phyloP scores from a whole-genome alignment of 306 rosid genomes.

The Lablab purpureus region DNA sequence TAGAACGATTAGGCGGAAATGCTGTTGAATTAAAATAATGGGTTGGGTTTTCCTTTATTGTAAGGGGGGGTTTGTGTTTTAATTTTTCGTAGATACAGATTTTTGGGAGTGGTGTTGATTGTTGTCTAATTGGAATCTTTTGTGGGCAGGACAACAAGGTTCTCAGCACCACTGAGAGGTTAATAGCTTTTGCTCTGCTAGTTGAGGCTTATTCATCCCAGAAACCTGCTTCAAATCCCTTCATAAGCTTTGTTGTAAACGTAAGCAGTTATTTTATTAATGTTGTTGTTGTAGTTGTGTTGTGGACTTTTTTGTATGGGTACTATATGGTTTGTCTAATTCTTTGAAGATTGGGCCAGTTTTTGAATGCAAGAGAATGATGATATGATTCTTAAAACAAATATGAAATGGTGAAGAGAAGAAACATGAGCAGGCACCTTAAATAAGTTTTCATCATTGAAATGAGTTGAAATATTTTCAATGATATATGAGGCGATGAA shows the following conservation, averaged over 20 bases:
- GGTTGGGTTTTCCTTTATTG: background rate
- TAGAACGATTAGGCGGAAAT: background rate
- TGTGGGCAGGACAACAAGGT: conserved; percentile 51
- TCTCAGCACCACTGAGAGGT: conserved; percentile 59
- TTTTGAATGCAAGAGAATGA: conserved; percentile 25
- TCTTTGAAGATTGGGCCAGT: conserved; percentile 1
- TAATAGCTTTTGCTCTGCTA: conserved; percentile 75
- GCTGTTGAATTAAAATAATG: background rate
- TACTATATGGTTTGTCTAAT: background rate
- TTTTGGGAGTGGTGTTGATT: conserved; percentile 18
- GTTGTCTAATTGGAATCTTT: conserved; percentile 33
- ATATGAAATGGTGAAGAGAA: background rate
- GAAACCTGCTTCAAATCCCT: conserved; percentile 76
- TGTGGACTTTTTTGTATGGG: background rate
- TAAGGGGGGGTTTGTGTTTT: background rate
- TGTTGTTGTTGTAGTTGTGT: background rate
- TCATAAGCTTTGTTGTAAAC: conserved; percentile 64
- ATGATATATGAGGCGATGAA: background rate
- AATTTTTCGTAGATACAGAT: background rate
- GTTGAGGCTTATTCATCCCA: conserved; percentile 82
- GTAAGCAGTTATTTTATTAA: conserved; percentile 56
- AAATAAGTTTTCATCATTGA: conserved; percentile 11
- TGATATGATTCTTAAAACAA: background rate
- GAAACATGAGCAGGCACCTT: conserved; percentile 10
- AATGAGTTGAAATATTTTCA: conserved; percentile 7